Evolutionary conservation across 202 grass and related monocot genomes (phyloP).

Genomic region (Digitaria exilis): DNA sequence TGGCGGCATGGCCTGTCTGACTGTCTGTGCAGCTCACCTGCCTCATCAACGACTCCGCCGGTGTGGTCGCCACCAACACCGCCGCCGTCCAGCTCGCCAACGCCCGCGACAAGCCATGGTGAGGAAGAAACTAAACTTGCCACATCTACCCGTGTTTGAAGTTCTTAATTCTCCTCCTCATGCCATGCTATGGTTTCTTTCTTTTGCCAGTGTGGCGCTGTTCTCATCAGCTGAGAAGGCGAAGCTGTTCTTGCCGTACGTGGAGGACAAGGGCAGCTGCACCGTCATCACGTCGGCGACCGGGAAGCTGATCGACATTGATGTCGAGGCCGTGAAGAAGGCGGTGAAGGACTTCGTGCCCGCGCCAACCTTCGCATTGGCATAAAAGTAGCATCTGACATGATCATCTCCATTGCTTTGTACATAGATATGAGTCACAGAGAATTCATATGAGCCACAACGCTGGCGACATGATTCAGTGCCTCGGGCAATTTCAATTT

Average conservation of each 20-base stretch:
- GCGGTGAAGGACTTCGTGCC: conserved; percentile 51
- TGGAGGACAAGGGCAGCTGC: conserved; percentile 57
- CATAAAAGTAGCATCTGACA: conserved; percentile 8
- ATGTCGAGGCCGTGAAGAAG: conserved; percentile 62
- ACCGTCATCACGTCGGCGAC: conserved; percentile 59
- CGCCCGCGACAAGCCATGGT: conserved; percentile 82
- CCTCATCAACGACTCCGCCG: conserved; percentile 75
- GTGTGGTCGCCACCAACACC: conserved; percentile 83
- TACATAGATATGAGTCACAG: conserved; percentile 37
- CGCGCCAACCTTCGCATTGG: conserved; percentile 59
- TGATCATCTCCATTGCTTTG: conserved; percentile 23
- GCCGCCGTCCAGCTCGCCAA: conserved; percentile 84
- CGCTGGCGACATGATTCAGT: background rate
- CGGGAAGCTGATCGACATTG: conserved; percentile 70
- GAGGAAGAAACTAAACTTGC: background rate
- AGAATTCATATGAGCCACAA: conserved; percentile 15
- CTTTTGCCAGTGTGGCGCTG: conserved; percentile 55
- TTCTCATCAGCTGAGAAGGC: conserved; percentile 81
- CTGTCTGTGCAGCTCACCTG: conserved; percentile 59
- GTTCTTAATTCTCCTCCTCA: background rate
- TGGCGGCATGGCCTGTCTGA: background rate
- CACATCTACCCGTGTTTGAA: background rate
- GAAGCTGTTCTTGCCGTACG: conserved; percentile 68
- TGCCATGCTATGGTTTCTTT: background rate
- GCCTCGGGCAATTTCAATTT: background rate